phyloP scores from a whole-genome alignment of 1,284 basidiomycete species.

The Heimioporus retisporus region DNA sequence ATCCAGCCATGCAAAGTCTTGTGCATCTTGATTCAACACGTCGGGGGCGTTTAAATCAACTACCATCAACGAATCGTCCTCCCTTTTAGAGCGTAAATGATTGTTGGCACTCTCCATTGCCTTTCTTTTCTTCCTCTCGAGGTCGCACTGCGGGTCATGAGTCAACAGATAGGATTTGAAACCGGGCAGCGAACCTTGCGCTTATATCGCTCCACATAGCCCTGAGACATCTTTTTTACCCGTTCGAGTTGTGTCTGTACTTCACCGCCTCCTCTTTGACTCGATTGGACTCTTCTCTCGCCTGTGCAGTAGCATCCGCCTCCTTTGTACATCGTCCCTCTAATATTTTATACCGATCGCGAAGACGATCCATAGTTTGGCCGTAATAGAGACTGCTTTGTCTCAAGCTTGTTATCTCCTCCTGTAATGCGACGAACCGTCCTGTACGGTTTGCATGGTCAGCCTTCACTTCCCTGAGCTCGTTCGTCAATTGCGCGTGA shows the following conservation, averaged over 20 bases:
- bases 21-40: conserved; percentile 19
- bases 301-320: conserved; percentile 6
- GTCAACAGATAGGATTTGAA: background rate
- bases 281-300: conserved; percentile 24
- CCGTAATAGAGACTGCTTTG: conserved; percentile 11
- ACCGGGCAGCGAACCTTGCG: conserved; percentile 21
- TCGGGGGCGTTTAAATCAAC: conserved; percentile 41
- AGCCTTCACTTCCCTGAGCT: conserved; percentile 25
- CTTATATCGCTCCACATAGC: conserved; percentile 29
- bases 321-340: conserved; percentile 25
- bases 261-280: conserved; percentile 32
- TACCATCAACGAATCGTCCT: conserved; percentile 42
- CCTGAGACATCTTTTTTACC: conserved; percentile 31
- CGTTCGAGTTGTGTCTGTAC: conserved; percentile 27
- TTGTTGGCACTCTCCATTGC: conserved; percentile 28
- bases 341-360: conserved; percentile 22
- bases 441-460: conserved; percentile 24
- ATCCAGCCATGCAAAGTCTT: conserved; percentile 38
- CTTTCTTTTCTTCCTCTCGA: conserved; percentile 42
- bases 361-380: conserved; percentile 26
- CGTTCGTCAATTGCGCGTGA: conserved; percentile 18
- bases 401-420: conserved; percentile 24
- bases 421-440: conserved; percentile 23
- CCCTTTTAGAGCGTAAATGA: conserved; percentile 16
- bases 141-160: conserved; percentile 26